phyloP scores from a whole-genome alignment of 2,329 filamentous ascomycete species.

The Colletotrichum sp. region DNA sequence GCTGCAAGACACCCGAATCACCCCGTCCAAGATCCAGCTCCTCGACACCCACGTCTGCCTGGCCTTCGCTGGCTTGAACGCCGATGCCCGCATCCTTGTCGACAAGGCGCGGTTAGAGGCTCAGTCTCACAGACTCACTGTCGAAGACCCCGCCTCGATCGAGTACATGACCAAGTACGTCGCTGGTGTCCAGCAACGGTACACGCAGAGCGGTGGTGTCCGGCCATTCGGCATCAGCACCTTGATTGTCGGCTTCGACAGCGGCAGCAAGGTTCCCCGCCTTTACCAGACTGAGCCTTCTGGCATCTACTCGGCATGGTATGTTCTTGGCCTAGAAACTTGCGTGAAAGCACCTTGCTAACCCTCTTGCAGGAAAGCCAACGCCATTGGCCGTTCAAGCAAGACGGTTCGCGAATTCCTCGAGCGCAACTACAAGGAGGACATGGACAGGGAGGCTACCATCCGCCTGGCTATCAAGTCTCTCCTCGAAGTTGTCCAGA shows the following conservation, averaged over 20 bases:
- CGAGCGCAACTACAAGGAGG: conserved; percentile 98
- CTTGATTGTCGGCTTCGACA: conserved; percentile 97
- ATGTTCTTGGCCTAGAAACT: background rate
- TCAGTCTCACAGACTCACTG: conserved; percentile 94
- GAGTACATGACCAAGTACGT: conserved; percentile 99
- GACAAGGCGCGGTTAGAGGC: conserved; percentile 98
- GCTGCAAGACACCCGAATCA: conserved; percentile 98
- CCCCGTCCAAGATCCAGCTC: conserved; percentile 96
- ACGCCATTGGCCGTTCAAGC: conserved; percentile 96
- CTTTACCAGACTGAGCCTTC: conserved; percentile 99
- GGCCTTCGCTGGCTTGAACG: conserved; percentile 95
- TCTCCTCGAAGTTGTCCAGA: conserved; percentile 96
- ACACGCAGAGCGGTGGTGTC: conserved; percentile 98
- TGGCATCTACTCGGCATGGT: conserved; percentile 99
- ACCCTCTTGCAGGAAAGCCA: conserved; percentile 80
- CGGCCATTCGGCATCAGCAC: conserved; percentile 95
- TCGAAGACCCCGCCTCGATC: conserved; percentile 96
- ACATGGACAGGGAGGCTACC: conserved; percentile 94
- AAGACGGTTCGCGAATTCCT: conserved; percentile 99
- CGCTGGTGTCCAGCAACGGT: conserved; percentile 96
- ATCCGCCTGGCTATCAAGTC: conserved; percentile 99
- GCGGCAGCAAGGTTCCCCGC: conserved; percentile 84
- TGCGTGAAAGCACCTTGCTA: background rate
- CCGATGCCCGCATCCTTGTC: conserved; percentile 95
- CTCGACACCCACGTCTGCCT: conserved; percentile 96